These are phyloP conservation scores for Przewalskia tangutica DNA, from an alignment of 257 asterid species.

Conservation along the genomic window DNA sequence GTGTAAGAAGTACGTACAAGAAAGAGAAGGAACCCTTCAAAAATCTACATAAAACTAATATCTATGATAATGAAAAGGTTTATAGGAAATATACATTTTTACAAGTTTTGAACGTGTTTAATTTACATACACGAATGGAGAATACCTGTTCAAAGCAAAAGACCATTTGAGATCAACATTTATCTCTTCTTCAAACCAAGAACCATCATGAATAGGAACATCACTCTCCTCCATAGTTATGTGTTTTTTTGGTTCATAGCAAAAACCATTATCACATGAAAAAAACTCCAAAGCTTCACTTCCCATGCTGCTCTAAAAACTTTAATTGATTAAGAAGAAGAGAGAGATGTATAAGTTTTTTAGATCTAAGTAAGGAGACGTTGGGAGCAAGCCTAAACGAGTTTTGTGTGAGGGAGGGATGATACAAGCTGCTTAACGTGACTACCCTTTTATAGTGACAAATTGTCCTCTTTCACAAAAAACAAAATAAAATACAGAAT, in stretches of 20 bases:
- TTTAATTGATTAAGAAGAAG: not conserved
- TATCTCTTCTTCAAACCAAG: conserved; percentile 94
- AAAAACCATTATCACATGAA: conserved; percentile 28
- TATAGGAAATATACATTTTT: not conserved
- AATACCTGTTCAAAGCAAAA: conserved; percentile 74
- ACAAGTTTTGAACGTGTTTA: not conserved
- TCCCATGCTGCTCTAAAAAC: conserved; percentile 18
- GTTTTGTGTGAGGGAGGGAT: not conserved
- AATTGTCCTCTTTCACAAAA: not conserved
- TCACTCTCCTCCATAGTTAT: conserved; percentile 22
- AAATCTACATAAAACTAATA: not conserved
- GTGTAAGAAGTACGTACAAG: not conserved
- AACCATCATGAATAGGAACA: conserved; percentile 12
- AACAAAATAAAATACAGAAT: not conserved
- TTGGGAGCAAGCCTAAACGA: not conserved
- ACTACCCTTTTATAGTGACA: not conserved
- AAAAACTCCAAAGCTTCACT: conserved; percentile 62
- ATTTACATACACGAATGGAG: not conserved
- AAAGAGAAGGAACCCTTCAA: not conserved
- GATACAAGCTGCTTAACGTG: not conserved
- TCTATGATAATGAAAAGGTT: not conserved
- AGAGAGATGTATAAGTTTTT: not conserved
- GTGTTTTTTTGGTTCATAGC: not conserved
- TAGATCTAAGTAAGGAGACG: not conserved
- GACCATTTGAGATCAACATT: conserved; percentile 95